Evolutionary conservation across 1,284 basidiomycete species (phyloP).

Genomic region (Phaffia rhodozyma): DNA sequence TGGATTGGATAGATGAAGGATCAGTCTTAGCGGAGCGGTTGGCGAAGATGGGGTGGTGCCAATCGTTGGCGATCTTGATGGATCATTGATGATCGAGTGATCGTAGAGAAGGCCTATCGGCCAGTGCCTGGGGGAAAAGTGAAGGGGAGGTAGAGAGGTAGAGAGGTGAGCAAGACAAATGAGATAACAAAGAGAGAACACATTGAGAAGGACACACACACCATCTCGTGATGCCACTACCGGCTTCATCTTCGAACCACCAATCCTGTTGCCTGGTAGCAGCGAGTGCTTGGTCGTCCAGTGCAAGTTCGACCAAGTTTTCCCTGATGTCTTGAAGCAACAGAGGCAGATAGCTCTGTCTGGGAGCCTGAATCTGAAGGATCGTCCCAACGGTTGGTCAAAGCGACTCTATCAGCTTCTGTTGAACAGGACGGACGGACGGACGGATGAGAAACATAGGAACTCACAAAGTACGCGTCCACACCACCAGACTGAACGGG

Average conservation of each 20-base stretch:
- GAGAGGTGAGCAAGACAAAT: not conserved
- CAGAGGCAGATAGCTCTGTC: slow-evolving; percentile 82
- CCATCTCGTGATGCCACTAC: slow-evolving; percentile 39
- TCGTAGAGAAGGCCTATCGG: slow-evolving; percentile 84
- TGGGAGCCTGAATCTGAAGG: slow-evolving; percentile 50
- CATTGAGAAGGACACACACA: not conserved
- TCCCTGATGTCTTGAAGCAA: slow-evolving; percentile 70
- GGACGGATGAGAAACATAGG: not conserved
- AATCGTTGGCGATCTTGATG: slow-evolving; percentile 1
- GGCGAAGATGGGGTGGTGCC: slow-evolving; percentile 44
- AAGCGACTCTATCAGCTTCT: not conserved
- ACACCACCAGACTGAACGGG: slow-evolving; percentile 23
- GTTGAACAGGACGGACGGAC: not conserved
- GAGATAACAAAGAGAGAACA: not conserved
- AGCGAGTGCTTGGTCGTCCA: slow-evolving; percentile 64
- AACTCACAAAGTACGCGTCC: slow-evolving; percentile 32
- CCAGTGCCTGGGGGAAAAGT: slow-evolving; percentile 66
- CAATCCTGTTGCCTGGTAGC: slow-evolving; percentile 69
- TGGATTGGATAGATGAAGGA: slow-evolving; percentile 72
- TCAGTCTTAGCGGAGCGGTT: slow-evolving; percentile 55
- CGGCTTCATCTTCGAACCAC: slow-evolving; percentile 66
- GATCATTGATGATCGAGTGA: slow-evolving; percentile 37
- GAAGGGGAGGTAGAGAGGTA: no score
- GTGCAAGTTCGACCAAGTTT: slow-evolving; percentile 75
- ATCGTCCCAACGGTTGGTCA: slow-evolving; percentile 1